Percentiles rank a stretch among this genome's conserved stretches.
These are phyloP conservation scores for Moricandia arvensis DNA, from an alignment of 345 rosid genomes.

Conservation along the genomic window DNA sequence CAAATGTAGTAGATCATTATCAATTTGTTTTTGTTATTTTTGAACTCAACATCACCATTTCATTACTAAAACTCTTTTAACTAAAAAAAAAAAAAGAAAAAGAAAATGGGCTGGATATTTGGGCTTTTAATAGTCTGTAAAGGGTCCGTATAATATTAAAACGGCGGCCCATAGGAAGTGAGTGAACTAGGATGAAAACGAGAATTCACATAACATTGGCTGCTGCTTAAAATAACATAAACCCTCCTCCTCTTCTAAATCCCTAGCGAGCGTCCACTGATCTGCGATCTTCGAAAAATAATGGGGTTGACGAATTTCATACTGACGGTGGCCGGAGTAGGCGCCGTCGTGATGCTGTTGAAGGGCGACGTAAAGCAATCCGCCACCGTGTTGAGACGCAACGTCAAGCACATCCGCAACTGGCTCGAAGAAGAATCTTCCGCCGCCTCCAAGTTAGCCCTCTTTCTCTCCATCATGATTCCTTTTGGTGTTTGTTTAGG, in stretches of 20 bases:
- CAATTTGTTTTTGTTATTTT: not conserved
- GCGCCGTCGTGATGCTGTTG: conserved; percentile 80
- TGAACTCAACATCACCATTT: not conserved
- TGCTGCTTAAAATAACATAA: conserved; percentile 4
- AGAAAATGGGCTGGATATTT: not conserved
- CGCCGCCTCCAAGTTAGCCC: conserved; percentile 61
- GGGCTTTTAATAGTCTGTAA: conserved; percentile 4
- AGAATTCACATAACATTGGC: no score
- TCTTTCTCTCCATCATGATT: not conserved
- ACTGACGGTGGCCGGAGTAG: conserved; percentile 85
- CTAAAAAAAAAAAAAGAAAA: not conserved
- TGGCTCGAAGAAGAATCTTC: conserved; percentile 98
- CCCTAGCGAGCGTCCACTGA: conserved; percentile 21
- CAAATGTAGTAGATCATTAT: not conserved
- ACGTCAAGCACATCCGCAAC: conserved; percentile 78
- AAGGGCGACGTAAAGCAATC: conserved; percentile 92
- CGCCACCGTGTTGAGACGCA: conserved; percentile 70
- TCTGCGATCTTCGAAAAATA: not conserved
- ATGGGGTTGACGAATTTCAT: conserved; percentile 92
- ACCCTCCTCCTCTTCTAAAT: conserved; percentile 26
- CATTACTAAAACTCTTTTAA: not conserved
- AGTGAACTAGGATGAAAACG: no score
- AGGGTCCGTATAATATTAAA: no score
- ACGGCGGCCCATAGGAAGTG: conserved; percentile 23
- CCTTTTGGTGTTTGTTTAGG: not conserved